Conservation (phyloP, 2,329 filamentous ascomycete species). For the Penicillium glabrum region DNA sequence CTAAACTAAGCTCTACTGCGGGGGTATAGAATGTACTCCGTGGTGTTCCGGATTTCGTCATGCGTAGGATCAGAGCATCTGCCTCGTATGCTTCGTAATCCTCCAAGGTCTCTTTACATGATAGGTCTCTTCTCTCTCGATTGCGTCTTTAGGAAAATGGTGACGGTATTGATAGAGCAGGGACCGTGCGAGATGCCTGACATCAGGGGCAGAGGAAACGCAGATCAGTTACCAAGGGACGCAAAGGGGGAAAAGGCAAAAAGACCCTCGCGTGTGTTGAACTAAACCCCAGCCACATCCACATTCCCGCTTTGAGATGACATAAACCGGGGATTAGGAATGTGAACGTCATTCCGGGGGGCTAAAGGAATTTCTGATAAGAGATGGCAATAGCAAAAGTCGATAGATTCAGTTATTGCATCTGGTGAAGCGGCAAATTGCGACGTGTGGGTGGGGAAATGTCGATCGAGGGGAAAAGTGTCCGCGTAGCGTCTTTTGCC, state of each 20-base stretch:
- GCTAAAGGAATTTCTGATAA: not conserved
- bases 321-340: not conserved
- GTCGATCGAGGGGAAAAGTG: not conserved
- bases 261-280: not conserved
- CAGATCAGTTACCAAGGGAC: not conserved
- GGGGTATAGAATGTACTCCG: too few relatives aligned
- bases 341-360: not conserved
- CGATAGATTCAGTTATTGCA: not conserved
- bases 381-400: not conserved
- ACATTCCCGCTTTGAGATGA: not conserved
- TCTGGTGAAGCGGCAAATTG: too few relatives aligned
- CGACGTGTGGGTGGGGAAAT: not conserved
- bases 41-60: too few relatives aligned
- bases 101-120: too few relatives aligned
- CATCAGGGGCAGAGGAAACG: not conserved
- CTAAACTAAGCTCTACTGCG: too few relatives aligned
- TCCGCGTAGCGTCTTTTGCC: not conserved
- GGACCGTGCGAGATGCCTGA: not conserved
- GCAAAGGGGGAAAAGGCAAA: not conserved
- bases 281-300: not conserved
- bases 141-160: too few relatives aligned
- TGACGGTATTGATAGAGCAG: too few relatives aligned
- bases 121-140: too few relatives aligned
- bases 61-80: too few relatives aligned
- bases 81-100: too few relatives aligned